Base-by-base conservation (phyloP, 2,329 filamentous ascomycete species). In the Curvularia lunata region DNA sequence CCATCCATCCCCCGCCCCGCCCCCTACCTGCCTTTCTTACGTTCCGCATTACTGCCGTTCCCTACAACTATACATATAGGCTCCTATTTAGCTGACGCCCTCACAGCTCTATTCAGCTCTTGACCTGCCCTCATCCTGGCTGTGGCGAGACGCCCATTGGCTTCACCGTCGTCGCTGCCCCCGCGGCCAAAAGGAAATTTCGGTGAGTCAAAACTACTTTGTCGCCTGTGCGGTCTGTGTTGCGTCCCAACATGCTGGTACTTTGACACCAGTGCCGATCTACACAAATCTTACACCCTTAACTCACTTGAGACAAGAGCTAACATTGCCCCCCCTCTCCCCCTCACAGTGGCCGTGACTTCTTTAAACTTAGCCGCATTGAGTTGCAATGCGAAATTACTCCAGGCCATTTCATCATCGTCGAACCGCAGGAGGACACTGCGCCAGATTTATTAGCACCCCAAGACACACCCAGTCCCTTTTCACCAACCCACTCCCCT, bases 291-390 rank as follows among this genome's bases (percentile, higher is more conserved):
- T 30, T 19, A 12, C 18, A 27, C 12, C 32, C 23, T 34, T 28
- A 16, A 28, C 23, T 42, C 23, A 21, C 54, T 30, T 52, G 28
- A 40, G 28, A 47, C 40, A 47, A 30, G 7, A 30, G 52, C 59
- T 59, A 53, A 65, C 51, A 10, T 48, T 37, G 32, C 13, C 18
- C 30, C 37, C 9, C 9, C 27, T 2, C 46, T 30, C 9, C 27
- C 4, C 46, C 32, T 6, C 52, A 38, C 58, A 79, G 77, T 46
- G 66, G 63, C 53, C 72, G 76, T 49, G 72, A 78, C 38, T 72
- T 78, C 52, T 78, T 77, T 65, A 77, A 78, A 56, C 63, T 79
- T n/a, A 60, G 71, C 48, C 69, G 69, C 58, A 75, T 79, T 61
- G 65, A 75, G 54, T 61, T 79, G 69, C 71, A 66, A 73, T 77